These are phyloP conservation scores for Physcomitrellopsis africana DNA, from an alignment of 225 moss, liverwort and hornwort genomes.

Conservation along the genomic window DNA sequence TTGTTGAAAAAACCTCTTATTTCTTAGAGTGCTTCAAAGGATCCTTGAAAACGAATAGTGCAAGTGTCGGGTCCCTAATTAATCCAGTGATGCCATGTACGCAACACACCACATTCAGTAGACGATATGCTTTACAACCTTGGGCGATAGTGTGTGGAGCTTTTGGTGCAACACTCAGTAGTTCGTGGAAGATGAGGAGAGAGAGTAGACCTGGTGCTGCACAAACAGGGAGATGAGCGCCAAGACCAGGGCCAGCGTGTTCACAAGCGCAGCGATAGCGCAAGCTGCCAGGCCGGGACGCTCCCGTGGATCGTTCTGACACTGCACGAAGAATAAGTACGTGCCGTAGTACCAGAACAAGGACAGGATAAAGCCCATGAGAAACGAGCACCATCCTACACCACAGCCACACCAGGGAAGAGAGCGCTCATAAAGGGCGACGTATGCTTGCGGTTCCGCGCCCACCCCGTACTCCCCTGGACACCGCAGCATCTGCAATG, in stretches of 20 bases:
- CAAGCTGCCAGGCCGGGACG: slow-evolving; percentile 44
- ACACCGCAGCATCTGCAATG: slow-evolving; percentile 24
- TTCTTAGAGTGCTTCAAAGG: no score
- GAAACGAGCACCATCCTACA: slow-evolving; percentile 70
- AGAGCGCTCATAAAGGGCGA: slow-evolving; percentile 22
- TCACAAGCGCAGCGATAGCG: slow-evolving; percentile 48
- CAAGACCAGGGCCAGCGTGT: slow-evolving; percentile 45
- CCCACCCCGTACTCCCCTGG: background rate
- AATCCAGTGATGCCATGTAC: no score
- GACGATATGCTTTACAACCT: no score
- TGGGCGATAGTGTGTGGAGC: no score
- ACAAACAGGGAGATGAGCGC: slow-evolving; percentile 47
- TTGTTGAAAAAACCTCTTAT: no score
- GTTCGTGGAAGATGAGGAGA: background rate
- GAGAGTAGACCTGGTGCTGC: slow-evolving; percentile 36
- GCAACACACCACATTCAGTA: no score
- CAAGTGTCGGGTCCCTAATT: no score
- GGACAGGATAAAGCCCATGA: slow-evolving; percentile 48
- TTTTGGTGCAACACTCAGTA: no score
- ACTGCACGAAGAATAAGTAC: slow-evolving; percentile 23
- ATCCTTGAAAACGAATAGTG: no score
- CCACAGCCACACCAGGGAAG: slow-evolving; percentile 46
- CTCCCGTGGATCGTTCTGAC: slow-evolving; percentile 39
- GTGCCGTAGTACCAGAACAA: slow-evolving; percentile 56
- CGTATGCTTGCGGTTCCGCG: background rate